These are phyloP conservation scores for Lasiosphaeriaceae sp. DNA, from an alignment of 495 filamentous ascomycete genomes.

Conservation along the genomic window DNA sequence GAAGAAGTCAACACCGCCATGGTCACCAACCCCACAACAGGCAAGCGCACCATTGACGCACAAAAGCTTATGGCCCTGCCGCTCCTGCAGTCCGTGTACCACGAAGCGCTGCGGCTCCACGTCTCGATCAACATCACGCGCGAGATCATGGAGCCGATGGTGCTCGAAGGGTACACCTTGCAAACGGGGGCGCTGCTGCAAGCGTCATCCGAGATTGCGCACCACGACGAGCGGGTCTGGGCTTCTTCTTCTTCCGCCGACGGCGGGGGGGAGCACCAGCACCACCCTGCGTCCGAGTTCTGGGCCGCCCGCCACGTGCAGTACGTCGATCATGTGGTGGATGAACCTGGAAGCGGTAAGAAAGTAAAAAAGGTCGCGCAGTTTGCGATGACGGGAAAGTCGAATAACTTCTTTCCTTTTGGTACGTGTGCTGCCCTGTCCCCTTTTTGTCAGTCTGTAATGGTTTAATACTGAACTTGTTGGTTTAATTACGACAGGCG, in stretches of 20 bases:
- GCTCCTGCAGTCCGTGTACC: conserved; percentile 35
- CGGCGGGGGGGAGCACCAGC: conserved; percentile 3
- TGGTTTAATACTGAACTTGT: no score
- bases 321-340: background rate
- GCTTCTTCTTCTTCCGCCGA: no score
- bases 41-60: conserved; percentile 16
- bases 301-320: conserved; percentile 30
- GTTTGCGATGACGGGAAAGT: conserved; percentile 13
- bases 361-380: background rate
- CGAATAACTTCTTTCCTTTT: conserved; percentile 28
- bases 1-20: conserved; percentile 16
- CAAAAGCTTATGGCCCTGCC: conserved; percentile 26
- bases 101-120: conserved; percentile 35
- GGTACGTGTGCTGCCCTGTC: conserved; percentile 22
- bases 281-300: conserved; percentile 31
- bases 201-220: conserved; percentile 19
- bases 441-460: background rate
- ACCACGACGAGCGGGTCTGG: conserved; percentile 27
- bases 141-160: conserved; percentile 11
- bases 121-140: conserved; percentile 26
- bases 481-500: conserved; percentile 20
- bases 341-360: background rate
- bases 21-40: conserved; percentile 1
- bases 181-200: conserved; percentile 19
- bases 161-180: conserved; percentile 17